Percentiles rank a stretch among this genome's conserved stretches.
Evolutionary conservation across 805 yeast genomes (phyloP).

Genomic region (Wickerhamomyces alni): DNA sequence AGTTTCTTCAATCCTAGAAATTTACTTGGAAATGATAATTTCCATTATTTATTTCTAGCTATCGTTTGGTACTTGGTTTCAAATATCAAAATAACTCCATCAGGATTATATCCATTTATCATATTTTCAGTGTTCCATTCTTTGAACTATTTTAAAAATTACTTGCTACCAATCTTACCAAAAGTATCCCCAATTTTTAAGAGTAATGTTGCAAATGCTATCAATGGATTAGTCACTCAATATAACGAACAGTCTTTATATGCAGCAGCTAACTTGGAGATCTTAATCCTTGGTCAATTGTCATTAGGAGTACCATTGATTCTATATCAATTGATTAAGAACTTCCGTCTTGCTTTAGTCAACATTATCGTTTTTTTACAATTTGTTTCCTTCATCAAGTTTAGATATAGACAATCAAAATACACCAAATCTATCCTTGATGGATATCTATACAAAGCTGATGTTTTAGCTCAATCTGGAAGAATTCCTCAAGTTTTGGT

Average conservation of each 20-base stretch:
- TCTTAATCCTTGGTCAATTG: conserved; percentile 34
- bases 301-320: conserved; percentile 38
- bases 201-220: conserved; percentile 24
- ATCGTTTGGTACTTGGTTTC: conserved; percentile 37
- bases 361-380: conserved; percentile 35
- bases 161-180: conserved; percentile 48
- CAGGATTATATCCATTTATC: conserved; percentile 53
- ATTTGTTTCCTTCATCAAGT: conserved; percentile 50
- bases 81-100: conserved; percentile 34
- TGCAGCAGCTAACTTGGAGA: conserved; percentile 41
- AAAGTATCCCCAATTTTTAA: conserved; percentile 16
- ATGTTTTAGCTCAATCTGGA: conserved; percentile 29
- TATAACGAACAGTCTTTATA: conserved; percentile 38
- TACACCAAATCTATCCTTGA: conserved; percentile 45
- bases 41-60: conserved; percentile 50
- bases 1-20: conserved; percentile 28
- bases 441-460: conserved; percentile 38
- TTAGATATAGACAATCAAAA: conserved; percentile 52
- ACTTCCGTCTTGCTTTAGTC: conserved; percentile 23
- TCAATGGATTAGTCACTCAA: conserved; percentile 28
- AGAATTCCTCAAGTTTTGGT: conserved; percentile 28
- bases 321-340: conserved; percentile 27
- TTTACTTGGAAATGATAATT: conserved; percentile 44
- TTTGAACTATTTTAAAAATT: conserved; percentile 49
- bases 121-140: conserved; percentile 63